Evolutionary conservation across 257 asterid species (phyloP).

Genomic region (Solanum stenotomum): DNA sequence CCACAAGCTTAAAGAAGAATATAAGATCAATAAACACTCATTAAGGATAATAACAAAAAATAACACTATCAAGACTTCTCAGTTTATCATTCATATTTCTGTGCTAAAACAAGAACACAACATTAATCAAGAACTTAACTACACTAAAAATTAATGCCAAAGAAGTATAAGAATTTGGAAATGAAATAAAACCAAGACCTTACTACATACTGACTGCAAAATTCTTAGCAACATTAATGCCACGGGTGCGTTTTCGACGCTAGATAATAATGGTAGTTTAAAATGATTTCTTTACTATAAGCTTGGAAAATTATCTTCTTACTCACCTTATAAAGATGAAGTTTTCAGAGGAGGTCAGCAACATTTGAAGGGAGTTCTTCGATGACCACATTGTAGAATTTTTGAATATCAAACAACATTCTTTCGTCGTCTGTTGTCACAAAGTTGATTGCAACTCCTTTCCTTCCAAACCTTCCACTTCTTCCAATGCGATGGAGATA

Average conservation of each 20-base stretch:
- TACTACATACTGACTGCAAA: background rate
- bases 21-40: background rate
- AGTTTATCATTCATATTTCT: background rate
- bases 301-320: background rate
- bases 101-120: background rate
- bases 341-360: constrained; percentile 55
- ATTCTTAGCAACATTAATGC: background rate
- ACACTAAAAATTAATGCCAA: background rate
- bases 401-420: constrained; percentile 65
- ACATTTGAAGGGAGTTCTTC: constrained; percentile 75
- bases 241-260: background rate
- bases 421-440: constrained; percentile 53
- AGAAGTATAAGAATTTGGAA: background rate
- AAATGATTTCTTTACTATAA: background rate
- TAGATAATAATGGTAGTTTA: background rate
- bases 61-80: background rate
- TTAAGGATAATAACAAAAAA: background rate
- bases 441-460: constrained; percentile 72
- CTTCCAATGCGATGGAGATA: constrained; percentile 74
- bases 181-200: background rate
- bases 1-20: background rate
- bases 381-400: constrained; percentile 56
- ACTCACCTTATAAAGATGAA: background rate
- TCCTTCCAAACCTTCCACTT: constrained; percentile 75
- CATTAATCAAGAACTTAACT: background rate